Evolutionary conservation across 108 stramenopile species (phyloP), one percentile per base, ranked within the genome.

Genomic region (Ochromonas danica): DNA sequence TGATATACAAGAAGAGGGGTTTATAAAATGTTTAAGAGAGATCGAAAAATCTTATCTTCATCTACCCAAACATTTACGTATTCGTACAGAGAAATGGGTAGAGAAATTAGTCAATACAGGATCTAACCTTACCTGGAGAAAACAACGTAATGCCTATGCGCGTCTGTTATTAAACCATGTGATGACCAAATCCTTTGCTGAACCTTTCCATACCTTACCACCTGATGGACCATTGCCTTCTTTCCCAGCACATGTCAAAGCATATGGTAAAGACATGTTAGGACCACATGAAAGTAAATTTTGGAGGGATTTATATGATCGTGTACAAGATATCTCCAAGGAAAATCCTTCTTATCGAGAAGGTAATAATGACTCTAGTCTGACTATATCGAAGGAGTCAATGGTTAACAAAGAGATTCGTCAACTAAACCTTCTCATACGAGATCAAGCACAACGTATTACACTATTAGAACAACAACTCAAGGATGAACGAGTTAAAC

Each of bases 161-260:
- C 14, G 40, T 3, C 72, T 75, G 25, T 41, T 75, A 6, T 33
- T 75, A 14, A 36, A 60, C 38, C 6, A 35, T 6, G 40, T 75
- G 6, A 75, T 75, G 6, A 60, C 31, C 30, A 75, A 42, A 36
- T 3, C 3, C 25, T 57, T 75, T 6, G 6, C 43, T 6, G 72
- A 75, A 25, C 72, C 72, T 30, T 75, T 75, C 38, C 36, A 75
- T 75, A 27, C 25, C 6, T 10, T 60, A 6, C 72, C 72, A 33
- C 51, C 72, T 75, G 72, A 75, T 6, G 72, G 72, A 60, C 72
- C 36, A 42, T 60, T 75, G 43, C 51, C 72, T 75, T 3, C 31
- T 10, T 75, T 75, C 31, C 72, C 72, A 30, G 3, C 40, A 27
- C 51, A 75, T 75, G 6, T 75, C 6, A 75, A 75, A 41, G 14